A percentile compares a stretch with the other conserved stretches of the same genome.
Evolutionary conservation across 371 early-diverging fungal genomes (phyloP).

Genomic region (Fennellomyces sp.): DNA sequence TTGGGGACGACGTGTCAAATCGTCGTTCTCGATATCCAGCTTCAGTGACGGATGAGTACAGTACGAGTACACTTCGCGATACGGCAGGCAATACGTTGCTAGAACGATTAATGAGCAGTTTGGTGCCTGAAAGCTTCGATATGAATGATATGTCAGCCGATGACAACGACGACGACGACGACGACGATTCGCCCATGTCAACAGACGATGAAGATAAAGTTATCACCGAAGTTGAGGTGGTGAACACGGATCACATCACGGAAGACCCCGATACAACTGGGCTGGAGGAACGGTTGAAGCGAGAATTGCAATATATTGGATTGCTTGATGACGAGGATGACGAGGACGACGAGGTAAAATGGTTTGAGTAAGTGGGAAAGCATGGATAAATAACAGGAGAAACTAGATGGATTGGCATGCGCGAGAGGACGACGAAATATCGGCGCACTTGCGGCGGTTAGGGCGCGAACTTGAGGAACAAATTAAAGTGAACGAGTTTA

Average conservation of each 20-base stretch:
- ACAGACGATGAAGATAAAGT: conserved; percentile 13
- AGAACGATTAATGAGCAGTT: conserved; percentile 71
- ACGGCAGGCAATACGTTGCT: conserved; percentile 65
- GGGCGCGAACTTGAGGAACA: conserved; percentile 79
- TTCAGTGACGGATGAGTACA: background rate
- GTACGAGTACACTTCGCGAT: conserved; percentile 21
- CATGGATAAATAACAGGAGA: background rate
- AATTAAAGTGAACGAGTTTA: conserved; percentile 61
- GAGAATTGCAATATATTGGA: conserved; percentile 82
- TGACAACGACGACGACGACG: conserved; percentile 28
- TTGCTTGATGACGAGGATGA: conserved; percentile 79
- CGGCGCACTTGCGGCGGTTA: conserved; percentile 66
- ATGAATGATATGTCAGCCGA: conserved; percentile 1
- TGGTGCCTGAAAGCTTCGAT: conserved; percentile 60
- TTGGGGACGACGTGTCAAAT: background rate
- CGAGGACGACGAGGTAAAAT: conserved; percentile 69
- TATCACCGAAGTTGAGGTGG: background rate
- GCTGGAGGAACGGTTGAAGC: conserved; percentile 81
- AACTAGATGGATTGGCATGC: conserved; percentile 66
- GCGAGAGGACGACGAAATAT: conserved; percentile 83
- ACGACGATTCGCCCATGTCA: conserved; percentile 6
- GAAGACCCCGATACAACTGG: conserved; percentile 1
- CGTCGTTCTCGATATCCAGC: background rate
- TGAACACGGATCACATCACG: background rate
- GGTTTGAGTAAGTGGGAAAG: background rate